phyloP scores from a whole-genome alignment of 768 basidiomycete species.

The Exsudoporus frostii region DNA sequence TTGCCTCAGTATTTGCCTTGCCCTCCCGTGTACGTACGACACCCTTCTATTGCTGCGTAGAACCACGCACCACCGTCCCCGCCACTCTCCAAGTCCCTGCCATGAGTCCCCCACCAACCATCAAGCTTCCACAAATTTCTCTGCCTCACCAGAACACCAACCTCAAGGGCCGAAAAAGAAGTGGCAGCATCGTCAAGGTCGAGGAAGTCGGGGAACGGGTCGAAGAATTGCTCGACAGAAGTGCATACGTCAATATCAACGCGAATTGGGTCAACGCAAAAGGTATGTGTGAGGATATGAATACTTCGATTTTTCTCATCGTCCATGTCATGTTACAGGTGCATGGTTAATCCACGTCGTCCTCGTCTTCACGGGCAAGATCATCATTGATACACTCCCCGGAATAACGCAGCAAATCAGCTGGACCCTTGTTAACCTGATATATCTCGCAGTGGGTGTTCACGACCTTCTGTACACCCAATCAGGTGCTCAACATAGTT shows the following conservation, averaged over 20 bases:
- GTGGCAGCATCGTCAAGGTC: constrained; percentile 78
- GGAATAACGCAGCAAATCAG: constrained; percentile 92
- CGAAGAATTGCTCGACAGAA: constrained; percentile 77
- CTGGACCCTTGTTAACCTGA: constrained; percentile 91
- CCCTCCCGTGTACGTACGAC: neutral
- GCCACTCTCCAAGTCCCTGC: neutral
- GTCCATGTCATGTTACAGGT: constrained; percentile 46
- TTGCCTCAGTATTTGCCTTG: neutral
- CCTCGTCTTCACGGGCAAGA: constrained; percentile 85
- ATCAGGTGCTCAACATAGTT: constrained; percentile 6
- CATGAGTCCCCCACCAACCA: constrained; percentile 54
- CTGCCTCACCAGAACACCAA: constrained; percentile 29
- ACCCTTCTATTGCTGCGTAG: neutral
- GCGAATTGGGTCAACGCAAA: constrained; percentile 94
- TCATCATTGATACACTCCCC: constrained; percentile 90
- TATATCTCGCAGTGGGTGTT: constrained; percentile 78
- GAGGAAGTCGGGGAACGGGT: constrained; percentile 73
- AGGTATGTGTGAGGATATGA: constrained; percentile 42
- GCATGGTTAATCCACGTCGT: constrained; percentile 98
- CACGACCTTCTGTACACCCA: neutral
- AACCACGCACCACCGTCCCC: neutral
- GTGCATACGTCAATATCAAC: constrained; percentile 80
- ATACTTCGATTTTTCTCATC: constrained; percentile 2
- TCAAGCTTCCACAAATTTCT: constrained; percentile 51
- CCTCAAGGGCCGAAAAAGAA: constrained; percentile 51